Base-by-base conservation (phyloP, 805 yeast genomes). In the Debaryomyces castellii region DNA sequence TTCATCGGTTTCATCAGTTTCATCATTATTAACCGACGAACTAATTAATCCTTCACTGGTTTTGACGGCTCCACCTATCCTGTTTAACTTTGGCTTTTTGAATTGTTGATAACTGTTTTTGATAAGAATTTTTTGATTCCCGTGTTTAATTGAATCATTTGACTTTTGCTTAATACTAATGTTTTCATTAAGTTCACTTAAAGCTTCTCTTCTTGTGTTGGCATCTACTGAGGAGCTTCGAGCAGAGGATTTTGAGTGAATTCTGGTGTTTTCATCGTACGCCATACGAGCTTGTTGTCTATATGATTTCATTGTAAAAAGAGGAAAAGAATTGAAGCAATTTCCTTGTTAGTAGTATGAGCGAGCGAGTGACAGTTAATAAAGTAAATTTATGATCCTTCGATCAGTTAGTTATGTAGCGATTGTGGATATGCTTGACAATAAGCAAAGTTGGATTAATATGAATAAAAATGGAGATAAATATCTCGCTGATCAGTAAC, bases 171-270 rank as follows among this genome's bases (percentile, higher is more conserved):
- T 32, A 36, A 20, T 45, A 36, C 52, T 49, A 20, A 50, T 50
- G 45, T 53, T 58, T 51, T 49, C 59, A 28, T 54, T 62, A 12
- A 48, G 46, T 45, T 66, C 71, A 32, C 62, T 56, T 44, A 66
- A 58, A 11, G 59, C 68, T 36, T 63, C 64, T 40, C 71, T 48
- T 27, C 46, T 52, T 30, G 36, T 47, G n/a, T 45, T 42, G 7
- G 48, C 27, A 10, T 30, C 43, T 18, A 34, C 22, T 11, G 33
- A 35, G 5, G 48, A 32, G 14, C 27, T 28, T 5, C 35, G 17
- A 12, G 37, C 24, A n/a, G 32, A 35, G 11, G 43, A 22, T 22
- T 50, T 50, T 4, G 45, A 16, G n/a, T 42, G 44, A 33, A 51
- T 27, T 33, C 46, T 45, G 33, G 46, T n/a, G 30, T 57, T 57